Conservation (phyloP, 1,139 yeast genomes). For the Spathaspora sp. region DNA sequence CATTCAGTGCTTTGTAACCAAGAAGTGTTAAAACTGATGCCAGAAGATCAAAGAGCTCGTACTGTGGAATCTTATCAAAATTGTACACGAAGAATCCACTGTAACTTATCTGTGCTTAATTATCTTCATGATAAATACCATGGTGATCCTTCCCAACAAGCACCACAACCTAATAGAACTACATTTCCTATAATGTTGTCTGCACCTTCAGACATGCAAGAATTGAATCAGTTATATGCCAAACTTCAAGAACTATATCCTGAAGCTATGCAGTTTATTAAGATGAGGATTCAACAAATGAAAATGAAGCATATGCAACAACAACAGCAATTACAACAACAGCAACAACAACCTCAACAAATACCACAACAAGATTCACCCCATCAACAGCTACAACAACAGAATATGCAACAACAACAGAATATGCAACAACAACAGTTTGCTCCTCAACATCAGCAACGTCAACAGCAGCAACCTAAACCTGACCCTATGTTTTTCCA, state of each 20-base stretch:
- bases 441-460: conserved; percentile 8
- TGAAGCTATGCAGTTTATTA: conserved; percentile 52
- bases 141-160: conserved; percentile 22
- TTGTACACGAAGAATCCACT: conserved; percentile 52
- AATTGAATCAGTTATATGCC: conserved; percentile 45
- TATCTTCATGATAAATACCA: conserved; percentile 54
- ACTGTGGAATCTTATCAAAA: conserved; percentile 49
- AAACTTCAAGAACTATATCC: conserved; percentile 54
- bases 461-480: conserved; percentile 11
- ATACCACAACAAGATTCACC: conserved; percentile 10
- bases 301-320: conserved; percentile 19
- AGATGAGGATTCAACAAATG: conserved; percentile 45
- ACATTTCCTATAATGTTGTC: conserved; percentile 52
- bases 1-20: conserved; percentile 36
- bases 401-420: conserved; percentile 7
- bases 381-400: conserved; percentile 7
- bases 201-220: conserved; percentile 59
- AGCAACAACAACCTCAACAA: conserved; percentile 7
- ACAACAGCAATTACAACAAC: conserved; percentile 11
- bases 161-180: conserved; percentile 30
- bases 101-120: conserved; percentile 53
- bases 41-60: conserved; percentile 36
- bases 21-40: conserved; percentile 35
- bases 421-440: conserved; percentile 9
- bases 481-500: conserved; percentile 4